These are phyloP conservation scores for Syzygium syzygioides DNA, from an alignment of 441 rosid genomes.

Conservation along the genomic window DNA sequence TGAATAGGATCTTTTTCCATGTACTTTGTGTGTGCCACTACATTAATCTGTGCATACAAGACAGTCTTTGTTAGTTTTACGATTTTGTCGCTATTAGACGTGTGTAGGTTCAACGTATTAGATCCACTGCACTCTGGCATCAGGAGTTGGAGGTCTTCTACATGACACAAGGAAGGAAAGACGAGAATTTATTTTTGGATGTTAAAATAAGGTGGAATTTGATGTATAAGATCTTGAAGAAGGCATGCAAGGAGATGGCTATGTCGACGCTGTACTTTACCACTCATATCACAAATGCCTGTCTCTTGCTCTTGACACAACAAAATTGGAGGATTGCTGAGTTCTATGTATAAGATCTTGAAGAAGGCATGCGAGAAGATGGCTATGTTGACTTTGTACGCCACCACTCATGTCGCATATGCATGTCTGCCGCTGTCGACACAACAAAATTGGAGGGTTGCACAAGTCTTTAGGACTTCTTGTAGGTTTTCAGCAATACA, in stretches of 20 bases:
- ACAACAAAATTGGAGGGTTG: neutral
- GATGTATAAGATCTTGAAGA: neutral
- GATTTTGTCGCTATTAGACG: neutral
- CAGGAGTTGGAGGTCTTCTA: neutral
- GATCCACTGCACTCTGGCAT: neutral
- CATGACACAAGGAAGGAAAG: neutral
- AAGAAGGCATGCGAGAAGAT: too few relatives aligned
- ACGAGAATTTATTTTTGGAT: neutral
- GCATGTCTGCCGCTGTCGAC: too few relatives aligned
- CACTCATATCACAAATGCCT: neutral
- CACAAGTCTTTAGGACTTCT: neutral
- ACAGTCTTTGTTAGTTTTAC: neutral
- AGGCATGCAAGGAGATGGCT: neutral
- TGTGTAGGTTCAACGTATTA: neutral
- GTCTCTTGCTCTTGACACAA: neutral
- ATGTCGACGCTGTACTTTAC: neutral
- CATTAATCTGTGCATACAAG: neutral
- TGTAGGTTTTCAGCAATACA: neutral
- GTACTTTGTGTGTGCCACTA: neutral
- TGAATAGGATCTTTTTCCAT: neutral
- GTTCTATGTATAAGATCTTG: too few relatives aligned
- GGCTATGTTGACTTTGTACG: too few relatives aligned
- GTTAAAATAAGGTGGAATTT: neutral
- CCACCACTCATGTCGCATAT: too few relatives aligned
- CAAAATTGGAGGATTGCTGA: neutral